Base-by-base conservation (phyloP, 1,284 basidiomycete species). In the Ceratorhiza oryzae-sativae region DNA sequence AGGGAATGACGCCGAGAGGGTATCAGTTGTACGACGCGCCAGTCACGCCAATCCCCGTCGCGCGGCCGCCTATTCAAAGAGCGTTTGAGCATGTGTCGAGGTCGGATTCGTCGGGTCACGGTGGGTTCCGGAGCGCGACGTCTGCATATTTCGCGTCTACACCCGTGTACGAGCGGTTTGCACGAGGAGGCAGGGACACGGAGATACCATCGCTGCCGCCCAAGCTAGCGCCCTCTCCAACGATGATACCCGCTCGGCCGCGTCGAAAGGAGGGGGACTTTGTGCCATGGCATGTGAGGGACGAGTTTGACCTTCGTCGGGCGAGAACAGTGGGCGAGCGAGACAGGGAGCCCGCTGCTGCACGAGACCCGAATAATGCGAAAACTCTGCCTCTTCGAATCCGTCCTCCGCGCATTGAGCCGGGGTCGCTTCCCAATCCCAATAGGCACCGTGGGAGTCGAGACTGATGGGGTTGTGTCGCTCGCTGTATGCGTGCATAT, bases 111-210 rank as follows among this genome's bases (percentile, higher is more conserved):
- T 45, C 42, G 42, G 42, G 42, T 9, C 42, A 45, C n/a, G 32
- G 56, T 20, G 45, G 41, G 12, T 36, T 48, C 20, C 18, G 46
- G 13, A 49, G 32, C 51, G 25, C 23, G n/a, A 18, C 55, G 12
- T 55, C 49, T 32, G 49, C 34, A 34, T 67, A 67, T 25, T 67
- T 12, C 34, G 36, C 63, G n/a, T 49, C 63, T 13, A 67, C 63
- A 25, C 63, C 63, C 10, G 32, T 67, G 63, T 67, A 67, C 23
- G 63, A 67, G 20, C 27, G 41, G 63, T 67, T 67, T 55, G 63
- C 63, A 36, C 30, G 63, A 3, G 49, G 63, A 5, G 49, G 25
- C 20, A 55, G 46, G 13, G 48, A 36, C n/a, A 4, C 5, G 36
- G 36, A 20, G 15, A 18, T 23, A 15, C 23, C 49, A 12, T 36